phyloP scores from a whole-genome alignment of 345 rosid species.

The Salix dunnii region DNA sequence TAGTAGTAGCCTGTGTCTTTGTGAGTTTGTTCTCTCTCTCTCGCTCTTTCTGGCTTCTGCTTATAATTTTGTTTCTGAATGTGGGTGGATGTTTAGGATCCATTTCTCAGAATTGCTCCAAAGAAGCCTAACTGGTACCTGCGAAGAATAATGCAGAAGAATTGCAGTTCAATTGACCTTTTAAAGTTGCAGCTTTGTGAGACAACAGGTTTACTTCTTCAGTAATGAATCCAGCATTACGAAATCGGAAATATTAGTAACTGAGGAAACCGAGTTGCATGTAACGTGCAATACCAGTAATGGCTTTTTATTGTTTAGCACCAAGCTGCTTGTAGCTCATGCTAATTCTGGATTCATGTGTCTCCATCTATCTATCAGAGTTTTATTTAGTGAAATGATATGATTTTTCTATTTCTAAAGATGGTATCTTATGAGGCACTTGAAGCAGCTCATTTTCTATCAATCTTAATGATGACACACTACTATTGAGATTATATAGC shows the following conservation, averaged over 20 bases:
- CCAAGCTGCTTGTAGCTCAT: neutral
- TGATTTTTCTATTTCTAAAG: neutral
- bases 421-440: neutral
- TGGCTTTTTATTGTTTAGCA: neutral
- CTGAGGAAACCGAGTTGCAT: neutral
- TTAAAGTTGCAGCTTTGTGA: neutral
- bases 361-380: neutral
- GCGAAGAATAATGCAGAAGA: slow-evolving; percentile 82
- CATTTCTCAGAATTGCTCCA: slow-evolving; percentile 92
- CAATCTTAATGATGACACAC: neutral
- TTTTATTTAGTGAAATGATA: neutral
- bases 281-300: neutral
- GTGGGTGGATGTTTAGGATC: slow-evolving; percentile 49
- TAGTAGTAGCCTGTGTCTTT: neutral
- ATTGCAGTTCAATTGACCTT: neutral
- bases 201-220: neutral
- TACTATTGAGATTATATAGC: neutral
- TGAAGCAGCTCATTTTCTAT: neutral
- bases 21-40: neutral
- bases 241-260: neutral
- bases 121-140: slow-evolving; percentile 98
- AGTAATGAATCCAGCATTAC: neutral
- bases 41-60: neutral
- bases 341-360: neutral
- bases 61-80: neutral